Conservation (phyloP, 2,329 filamentous ascomycete species). For the Hirsutella minnesotensis region DNA sequence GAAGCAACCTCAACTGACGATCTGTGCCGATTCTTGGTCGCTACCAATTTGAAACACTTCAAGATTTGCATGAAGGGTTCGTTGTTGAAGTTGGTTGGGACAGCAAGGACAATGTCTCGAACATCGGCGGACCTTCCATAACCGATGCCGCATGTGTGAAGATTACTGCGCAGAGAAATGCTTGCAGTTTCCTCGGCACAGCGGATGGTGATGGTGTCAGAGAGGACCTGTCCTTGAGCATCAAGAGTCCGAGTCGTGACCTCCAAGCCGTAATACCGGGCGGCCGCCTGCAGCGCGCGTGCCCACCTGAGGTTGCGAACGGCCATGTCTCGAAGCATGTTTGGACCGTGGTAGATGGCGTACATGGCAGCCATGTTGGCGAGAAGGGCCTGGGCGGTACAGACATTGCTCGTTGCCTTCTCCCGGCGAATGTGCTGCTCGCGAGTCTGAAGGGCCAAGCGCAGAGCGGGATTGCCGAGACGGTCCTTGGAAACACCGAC, state of each 20-base stretch:
- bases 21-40: conserved; percentile 13
- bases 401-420: conserved; percentile 96
- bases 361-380: conserved; percentile 97
- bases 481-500: conserved; percentile 89
- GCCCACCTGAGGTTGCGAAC: conserved; percentile 63
- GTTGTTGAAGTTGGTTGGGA: conserved; percentile 13
- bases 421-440: conserved; percentile 95
- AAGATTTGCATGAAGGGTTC: conserved; percentile 7
- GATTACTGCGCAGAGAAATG: conserved; percentile 21
- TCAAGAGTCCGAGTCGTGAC: conserved; percentile 46
- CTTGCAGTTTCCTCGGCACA: conserved; percentile 13
- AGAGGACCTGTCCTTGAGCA: conserved; percentile 47
- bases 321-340: conserved; percentile 73
- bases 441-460: conserved; percentile 79
- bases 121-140: conserved; percentile 48
- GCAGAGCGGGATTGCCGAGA: conserved; percentile 66
- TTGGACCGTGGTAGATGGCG: conserved; percentile 83
- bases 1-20: too few relatives aligned
- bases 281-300: conserved; percentile 53
- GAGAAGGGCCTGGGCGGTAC: conserved; percentile 84
- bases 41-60: conserved; percentile 11
- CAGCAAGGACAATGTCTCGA: conserved; percentile 14
- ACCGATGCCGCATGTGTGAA: conserved; percentile 60
- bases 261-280: conserved; percentile 51
- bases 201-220: conserved; percentile 70